These are phyloP conservation scores for Gigaspora rosea DNA, from an alignment of 192 early-diverging fungal genomes.

Conservation along the genomic window DNA sequence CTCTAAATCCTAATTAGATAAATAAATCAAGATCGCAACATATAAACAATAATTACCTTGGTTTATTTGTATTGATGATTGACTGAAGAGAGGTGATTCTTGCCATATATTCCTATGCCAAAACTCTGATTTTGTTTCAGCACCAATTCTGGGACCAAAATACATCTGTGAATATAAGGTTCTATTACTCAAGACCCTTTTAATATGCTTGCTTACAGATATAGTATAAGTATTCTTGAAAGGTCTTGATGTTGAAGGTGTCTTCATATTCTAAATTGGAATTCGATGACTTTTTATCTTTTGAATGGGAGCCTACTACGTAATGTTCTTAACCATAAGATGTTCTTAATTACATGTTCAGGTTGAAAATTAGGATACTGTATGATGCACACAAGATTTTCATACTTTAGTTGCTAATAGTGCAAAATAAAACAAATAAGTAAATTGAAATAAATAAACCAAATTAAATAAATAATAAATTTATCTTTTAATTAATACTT, in stretches of 20 bases:
- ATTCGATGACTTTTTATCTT: background rate
- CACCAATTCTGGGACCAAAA: background rate
- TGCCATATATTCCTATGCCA: background rate
- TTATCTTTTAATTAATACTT: too few relatives aligned
- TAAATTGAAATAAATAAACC: too few relatives aligned
- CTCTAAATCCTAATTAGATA: too few relatives aligned
- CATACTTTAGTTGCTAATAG: conserved; percentile 3
- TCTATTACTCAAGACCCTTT: background rate
- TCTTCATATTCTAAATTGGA: background rate
- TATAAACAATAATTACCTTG: too few relatives aligned
- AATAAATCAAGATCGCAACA: too few relatives aligned
- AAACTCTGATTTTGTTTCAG: background rate
- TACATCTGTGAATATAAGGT: background rate
- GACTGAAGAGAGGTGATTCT: background rate
- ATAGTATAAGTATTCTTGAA: background rate
- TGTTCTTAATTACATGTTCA: background rate
- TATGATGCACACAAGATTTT: background rate
- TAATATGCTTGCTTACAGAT: background rate
- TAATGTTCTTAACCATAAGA: background rate
- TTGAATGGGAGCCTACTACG: background rate
- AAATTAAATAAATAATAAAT: too few relatives aligned
- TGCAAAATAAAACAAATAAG: background rate
- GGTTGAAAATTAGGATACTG: background rate
- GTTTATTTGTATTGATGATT: too few relatives aligned
- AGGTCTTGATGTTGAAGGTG: background rate